A percentile compares a stretch with the other conserved stretches of the same genome.
phyloP scores from a whole-genome alignment of 768 basidiomycete species.

The Cystobasidium ongulense region DNA sequence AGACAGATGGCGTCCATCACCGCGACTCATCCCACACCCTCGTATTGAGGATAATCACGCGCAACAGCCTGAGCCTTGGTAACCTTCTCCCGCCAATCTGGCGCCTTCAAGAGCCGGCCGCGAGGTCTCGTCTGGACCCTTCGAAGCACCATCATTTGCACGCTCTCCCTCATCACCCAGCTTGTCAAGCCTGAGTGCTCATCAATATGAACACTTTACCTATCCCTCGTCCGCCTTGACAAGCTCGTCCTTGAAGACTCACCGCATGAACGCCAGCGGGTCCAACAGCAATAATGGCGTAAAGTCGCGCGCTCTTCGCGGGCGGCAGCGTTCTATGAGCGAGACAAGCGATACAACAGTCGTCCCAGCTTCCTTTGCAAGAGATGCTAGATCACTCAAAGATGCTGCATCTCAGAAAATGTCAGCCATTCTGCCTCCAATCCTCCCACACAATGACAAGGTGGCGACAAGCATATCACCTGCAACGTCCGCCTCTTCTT shows the following conservation, averaged over 20 bases:
- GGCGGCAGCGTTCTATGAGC: neutral
- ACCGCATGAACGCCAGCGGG: neutral
- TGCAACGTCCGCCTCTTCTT: neutral
- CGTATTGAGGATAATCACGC: neutral
- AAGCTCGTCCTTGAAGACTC: neutral
- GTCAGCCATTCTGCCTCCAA: neutral
- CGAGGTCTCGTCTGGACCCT: neutral
- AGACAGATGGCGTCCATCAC: neutral
- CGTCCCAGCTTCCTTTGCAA: neutral
- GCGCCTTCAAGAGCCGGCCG: neutral
- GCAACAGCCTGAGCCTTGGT: neutral
- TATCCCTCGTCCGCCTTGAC: neutral
- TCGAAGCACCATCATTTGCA: neutral
- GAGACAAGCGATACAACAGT: slow-evolving; percentile 16
- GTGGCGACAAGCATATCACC: neutral
- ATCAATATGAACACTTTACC: neutral
- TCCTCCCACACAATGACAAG: neutral
- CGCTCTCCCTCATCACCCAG: neutral
- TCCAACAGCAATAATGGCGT: neutral
- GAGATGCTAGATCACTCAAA: neutral
- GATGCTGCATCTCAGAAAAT: neutral
- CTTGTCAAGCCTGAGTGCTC: neutral
- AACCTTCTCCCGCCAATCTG: neutral
- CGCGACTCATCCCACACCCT: neutral
- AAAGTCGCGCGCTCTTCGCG: neutral